These are phyloP conservation scores for Diospyros lotus DNA, from an alignment of 148 eudicot species.

Conservation along the genomic window DNA sequence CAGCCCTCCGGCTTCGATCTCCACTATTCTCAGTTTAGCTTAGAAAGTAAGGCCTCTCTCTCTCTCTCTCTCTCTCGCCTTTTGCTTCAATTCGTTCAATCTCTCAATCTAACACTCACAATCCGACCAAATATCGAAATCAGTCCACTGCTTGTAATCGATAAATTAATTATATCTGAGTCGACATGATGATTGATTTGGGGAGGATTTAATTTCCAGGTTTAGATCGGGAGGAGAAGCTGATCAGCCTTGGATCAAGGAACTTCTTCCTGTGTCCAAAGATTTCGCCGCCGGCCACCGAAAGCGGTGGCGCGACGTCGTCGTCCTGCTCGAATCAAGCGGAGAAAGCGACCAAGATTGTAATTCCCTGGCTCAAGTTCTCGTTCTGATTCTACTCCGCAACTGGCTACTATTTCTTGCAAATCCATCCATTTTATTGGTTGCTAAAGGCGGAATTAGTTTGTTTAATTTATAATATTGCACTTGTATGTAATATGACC, in stretches of 20 bases:
- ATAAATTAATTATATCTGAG: not conserved
- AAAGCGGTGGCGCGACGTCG: conserved; percentile 7
- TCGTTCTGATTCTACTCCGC: not conserved
- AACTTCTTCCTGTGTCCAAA: conserved; percentile 74
- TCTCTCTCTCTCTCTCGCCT: not conserved
- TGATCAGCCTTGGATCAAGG: conserved; percentile 64
- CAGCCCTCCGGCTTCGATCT: conserved; percentile 44
- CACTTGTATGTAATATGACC: too few relatives aligned
- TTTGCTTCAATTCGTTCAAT: not conserved
- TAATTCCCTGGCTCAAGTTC: conserved; percentile 62
- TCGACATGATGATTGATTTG: not conserved
- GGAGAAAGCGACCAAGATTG: conserved; percentile 30
- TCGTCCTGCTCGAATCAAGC: conserved; percentile 52
- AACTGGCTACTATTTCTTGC: not conserved
- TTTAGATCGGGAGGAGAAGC: conserved; percentile 61
- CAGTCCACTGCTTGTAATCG: not conserved
- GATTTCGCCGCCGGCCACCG: conserved; percentile 13
- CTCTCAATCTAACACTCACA: too few relatives aligned
- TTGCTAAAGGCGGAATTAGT: too few relatives aligned
- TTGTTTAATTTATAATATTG: too few relatives aligned
- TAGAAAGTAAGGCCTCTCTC: conserved; percentile 49
- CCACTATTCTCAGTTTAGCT: conserved; percentile 82
- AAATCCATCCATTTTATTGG: too few relatives aligned
- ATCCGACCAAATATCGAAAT: not conserved
- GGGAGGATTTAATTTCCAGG: conserved; percentile 27